Base-by-base conservation (phyloP, 225 moss, liverwort and hornwort species). In the Neckera pumila region DNA sequence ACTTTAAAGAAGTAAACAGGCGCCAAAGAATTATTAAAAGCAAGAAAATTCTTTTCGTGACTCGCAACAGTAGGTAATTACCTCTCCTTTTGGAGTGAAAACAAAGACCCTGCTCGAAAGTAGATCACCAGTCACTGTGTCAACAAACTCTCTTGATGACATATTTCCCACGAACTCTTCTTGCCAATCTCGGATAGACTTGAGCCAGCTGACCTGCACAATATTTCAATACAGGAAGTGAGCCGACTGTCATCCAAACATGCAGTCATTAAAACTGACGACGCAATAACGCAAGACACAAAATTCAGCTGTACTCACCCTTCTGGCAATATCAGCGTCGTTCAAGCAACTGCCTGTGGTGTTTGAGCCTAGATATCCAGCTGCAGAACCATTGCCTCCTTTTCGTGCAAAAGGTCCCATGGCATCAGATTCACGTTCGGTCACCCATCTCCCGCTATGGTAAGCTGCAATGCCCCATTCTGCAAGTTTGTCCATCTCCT, bases 161-260 rank as follows among this genome's bases (percentile, higher is more conserved):
- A 99, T 99, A 74, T 99, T 99, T 78, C 98, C 98, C 77, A 99
- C 98, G 59, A 99, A 99, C 80, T 99, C 98, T 90, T 99, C 98
- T 85, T 99, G 98, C 98, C 98, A 99, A 75, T 99, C 98, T 88
- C 98, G 94, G 77, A 99, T 99, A 66, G 98, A 99, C 88, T 99
- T 97, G 87, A 99, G 94, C 98, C 98, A 99, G 91, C 98, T 99
- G 57, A 99, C 98, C 98, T 99, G 97, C 88, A 88, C 23, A 79
- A 82, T 10, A 84, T 33, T 75, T 75, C 43, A 78, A 60, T 19
- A 71, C 88, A 81, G 36, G 12, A 20, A 61, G 65, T 53, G 60
- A 60, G 66, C 58, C 40, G n/a, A 53, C 69, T 13, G 59, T 53
- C 51, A 51, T 79, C n/a, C 36, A 43, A 70, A 88, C 30, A 38